These are phyloP conservation scores for Hypoxylon sp. DNA, from an alignment of 2,329 filamentous ascomycete genomes.

Conservation along the genomic window DNA sequence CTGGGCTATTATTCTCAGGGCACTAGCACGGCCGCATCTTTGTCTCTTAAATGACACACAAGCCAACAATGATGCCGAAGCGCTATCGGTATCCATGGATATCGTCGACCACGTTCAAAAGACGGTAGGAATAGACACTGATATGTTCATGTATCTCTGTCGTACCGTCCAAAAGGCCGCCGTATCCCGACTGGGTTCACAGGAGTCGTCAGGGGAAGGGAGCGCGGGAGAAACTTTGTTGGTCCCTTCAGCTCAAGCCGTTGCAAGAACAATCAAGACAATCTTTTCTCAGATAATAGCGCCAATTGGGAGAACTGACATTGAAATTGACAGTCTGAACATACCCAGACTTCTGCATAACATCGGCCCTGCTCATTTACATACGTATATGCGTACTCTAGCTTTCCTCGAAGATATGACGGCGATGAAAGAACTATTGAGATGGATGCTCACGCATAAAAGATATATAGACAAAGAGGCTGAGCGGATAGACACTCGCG, in stretches of 20 bases:
- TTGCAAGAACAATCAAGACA: conserved; percentile 24
- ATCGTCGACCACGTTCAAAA: conserved; percentile 50
- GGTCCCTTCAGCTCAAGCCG: conserved; percentile 21
- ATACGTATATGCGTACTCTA: conserved; percentile 73
- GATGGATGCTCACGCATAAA: conserved; percentile 68
- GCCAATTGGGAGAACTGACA: conserved; percentile 37
- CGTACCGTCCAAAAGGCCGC: conserved; percentile 52
- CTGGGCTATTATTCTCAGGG: conserved; percentile 59
- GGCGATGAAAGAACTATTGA: conserved; percentile 67
- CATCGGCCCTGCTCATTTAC: conserved; percentile 62
- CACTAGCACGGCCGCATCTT: conserved; percentile 54
- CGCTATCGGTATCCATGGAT: conserved; percentile 52
- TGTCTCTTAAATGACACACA: conserved; percentile 46
- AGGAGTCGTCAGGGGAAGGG: neutral
- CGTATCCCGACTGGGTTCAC: conserved; percentile 35
- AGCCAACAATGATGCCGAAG: conserved; percentile 47
- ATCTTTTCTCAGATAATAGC: conserved; percentile 47
- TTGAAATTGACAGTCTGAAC: conserved; percentile 39
- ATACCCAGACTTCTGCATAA: conserved; percentile 54
- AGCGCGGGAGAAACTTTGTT: conserved; percentile 18
- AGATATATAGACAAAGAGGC: conserved; percentile 53
- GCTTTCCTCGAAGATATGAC: conserved; percentile 70
- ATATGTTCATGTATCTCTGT: conserved; percentile 55
- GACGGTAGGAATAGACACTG: conserved; percentile 51
- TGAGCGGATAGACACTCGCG: conserved; percentile 48